Evolutionary conservation across 2,329 filamentous ascomycete species (phyloP), one percentile per base, ranked within the genome.

Genomic region (Xylaria sp.): DNA sequence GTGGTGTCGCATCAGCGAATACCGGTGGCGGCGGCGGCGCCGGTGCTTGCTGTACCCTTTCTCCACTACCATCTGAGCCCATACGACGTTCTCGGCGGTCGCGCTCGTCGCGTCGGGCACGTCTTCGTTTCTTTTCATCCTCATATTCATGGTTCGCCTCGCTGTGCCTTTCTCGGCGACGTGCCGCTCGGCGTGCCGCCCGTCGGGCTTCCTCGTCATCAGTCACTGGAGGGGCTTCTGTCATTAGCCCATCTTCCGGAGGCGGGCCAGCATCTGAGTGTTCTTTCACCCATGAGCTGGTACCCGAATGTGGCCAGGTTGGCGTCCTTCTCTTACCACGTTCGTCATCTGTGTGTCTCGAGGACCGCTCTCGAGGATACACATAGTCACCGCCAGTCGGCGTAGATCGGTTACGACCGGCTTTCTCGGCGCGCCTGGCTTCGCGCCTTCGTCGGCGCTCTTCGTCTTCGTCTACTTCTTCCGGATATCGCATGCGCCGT

Each of bases 231-330:
- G 73, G 74, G 1, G 74, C 77, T 12, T 78, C 77, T n/a, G 71
- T 74, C 19, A 69, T 67, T 19, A 72, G 72, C 15, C 75, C 76
- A 46, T 78, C 77, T 0, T 81, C 79, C 0, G 84, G 85, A 1
- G 86, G 86, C 2, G 86, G 85, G 1, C 84, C 84, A 2, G 85
- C 86, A 67, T 88, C 87, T 2, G 83, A 85, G 68, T 87, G 83
- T 12, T 89, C 86, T 73, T 88, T 88, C 4, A 89, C 86, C 87
- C 87, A 89, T 0, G 85, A 88, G 8, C 84, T 86, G 0, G 86
- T 89, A 25, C 87, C 86, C 6, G 84, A 87, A 71, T 88, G 84
- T 17, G 87, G 86, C 87, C 87, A 89, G 9, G 78, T 78, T 8
- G 80, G 76, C 23, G 63, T 49, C 35, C 61, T 73, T 63, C 57